These are phyloP conservation scores for Solanum appendiculatum DNA, from an alignment of 257 asterid species.

Conservation along the genomic window DNA sequence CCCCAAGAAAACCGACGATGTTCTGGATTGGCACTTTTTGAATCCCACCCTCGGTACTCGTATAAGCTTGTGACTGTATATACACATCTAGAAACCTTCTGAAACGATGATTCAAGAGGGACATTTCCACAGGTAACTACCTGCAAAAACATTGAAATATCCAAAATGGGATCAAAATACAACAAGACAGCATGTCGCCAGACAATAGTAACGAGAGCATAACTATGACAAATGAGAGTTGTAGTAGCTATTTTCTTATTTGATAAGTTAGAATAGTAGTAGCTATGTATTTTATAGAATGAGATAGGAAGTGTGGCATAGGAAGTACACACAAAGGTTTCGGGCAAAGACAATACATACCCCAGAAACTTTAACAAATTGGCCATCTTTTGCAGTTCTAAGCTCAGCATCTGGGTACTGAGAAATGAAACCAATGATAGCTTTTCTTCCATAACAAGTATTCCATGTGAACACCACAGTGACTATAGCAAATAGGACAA, in stretches of 20 bases:
- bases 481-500: slow-evolving; percentile 34
- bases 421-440: slow-evolving; percentile 47
- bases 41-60: slow-evolving; percentile 78
- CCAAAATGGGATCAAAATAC: not conserved
- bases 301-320: not conserved
- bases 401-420: slow-evolving; percentile 71
- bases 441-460: slow-evolving; percentile 68
- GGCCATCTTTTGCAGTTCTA: slow-evolving; percentile 81
- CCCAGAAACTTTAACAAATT: slow-evolving; percentile 88
- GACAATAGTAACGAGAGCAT: not conserved
- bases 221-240: not conserved
- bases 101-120: slow-evolving; percentile 80
- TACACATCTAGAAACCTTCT: slow-evolving; percentile 76
- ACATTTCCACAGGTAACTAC: slow-evolving; percentile 91
- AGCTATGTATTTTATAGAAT: not conserved
- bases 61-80: slow-evolving; percentile 68
- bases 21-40: slow-evolving; percentile 63
- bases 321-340: not conserved
- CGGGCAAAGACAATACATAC: slow-evolving; percentile 25
- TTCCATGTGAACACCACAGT: slow-evolving; percentile 60
- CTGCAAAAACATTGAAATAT: slow-evolving; percentile 16
- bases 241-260: not conserved
- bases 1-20: slow-evolving; percentile 85
- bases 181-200: not conserved
- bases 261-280: not conserved